Evolutionary conservation across 345 rosid species (phyloP).

Genomic region (Barbarea vulgaris): DNA sequence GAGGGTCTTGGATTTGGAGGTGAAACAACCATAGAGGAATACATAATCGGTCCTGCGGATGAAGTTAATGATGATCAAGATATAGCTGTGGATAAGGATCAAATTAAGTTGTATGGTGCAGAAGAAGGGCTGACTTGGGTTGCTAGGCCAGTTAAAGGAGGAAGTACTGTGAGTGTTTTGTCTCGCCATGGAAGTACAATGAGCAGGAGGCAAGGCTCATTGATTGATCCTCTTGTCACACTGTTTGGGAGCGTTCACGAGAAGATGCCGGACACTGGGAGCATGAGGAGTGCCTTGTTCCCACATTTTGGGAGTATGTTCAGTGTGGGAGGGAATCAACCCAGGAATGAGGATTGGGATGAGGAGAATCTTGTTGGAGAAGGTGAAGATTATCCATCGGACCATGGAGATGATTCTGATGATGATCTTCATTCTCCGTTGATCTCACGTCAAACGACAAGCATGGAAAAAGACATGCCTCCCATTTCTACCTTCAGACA

Average conservation of each 20-base stretch:
- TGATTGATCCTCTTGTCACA: conserved; percentile 88
- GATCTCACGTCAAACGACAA: conserved; percentile 89
- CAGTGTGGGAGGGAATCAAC: conserved; percentile 83
- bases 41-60: conserved; percentile 74
- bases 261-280: conserved; percentile 74
- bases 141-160: conserved; percentile 83
- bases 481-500: conserved; percentile 57
- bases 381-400: conserved; percentile 75
- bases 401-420: conserved; percentile 66
- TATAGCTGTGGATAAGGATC: conserved; percentile 67
- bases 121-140: conserved; percentile 85
- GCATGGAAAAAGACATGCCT: conserved; percentile 67
- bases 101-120: conserved; percentile 82
- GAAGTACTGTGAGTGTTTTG: conserved; percentile 58
- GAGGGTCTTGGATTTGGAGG: conserved; percentile 92
- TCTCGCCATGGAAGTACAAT: conserved; percentile 76
- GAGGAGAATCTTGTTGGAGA: conserved; percentile 74
- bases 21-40: conserved; percentile 86
- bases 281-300: conserved; percentile 89
- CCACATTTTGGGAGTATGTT: conserved; percentile 98
- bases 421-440: conserved; percentile 82
- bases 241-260: conserved; percentile 90
- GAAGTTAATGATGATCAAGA: conserved; percentile 62
- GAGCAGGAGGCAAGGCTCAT: conserved; percentile 46
- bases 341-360: conserved; percentile 79